Evolutionary conservation across 2,329 filamentous ascomycete species (phyloP).

Genomic region (Rasamsonia emersonii): DNA sequence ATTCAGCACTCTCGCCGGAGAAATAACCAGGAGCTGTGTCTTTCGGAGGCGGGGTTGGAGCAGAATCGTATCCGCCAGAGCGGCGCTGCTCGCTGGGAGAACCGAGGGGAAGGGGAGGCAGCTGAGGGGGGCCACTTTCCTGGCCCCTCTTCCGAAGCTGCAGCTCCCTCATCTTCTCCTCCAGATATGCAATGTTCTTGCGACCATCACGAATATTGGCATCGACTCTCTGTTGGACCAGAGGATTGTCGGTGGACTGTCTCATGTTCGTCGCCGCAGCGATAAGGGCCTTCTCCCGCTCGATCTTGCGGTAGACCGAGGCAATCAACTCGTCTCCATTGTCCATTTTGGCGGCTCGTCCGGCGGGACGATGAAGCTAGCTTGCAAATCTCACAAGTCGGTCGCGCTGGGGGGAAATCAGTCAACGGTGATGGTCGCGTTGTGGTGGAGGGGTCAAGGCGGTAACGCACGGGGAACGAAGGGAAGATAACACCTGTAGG

Average conservation of each 20-base stretch:
- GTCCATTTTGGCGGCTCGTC: conserved; percentile 43
- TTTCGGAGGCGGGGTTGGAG: conserved; percentile 65
- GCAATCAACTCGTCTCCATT: conserved; percentile 57
- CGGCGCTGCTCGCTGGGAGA: conserved; percentile 41
- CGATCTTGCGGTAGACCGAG: conserved; percentile 93
- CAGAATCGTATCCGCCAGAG: conserved; percentile 31
- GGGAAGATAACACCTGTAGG: too few relatives aligned
- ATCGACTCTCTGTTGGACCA: conserved; percentile 82
- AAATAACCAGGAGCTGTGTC: conserved; percentile 48
- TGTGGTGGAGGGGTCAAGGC: too few relatives aligned
- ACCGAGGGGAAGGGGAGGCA: conserved; percentile 9
- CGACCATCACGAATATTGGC: conserved; percentile 89
- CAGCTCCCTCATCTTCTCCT: conserved; percentile 82
- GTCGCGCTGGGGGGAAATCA: too few relatives aligned
- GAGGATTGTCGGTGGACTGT: conserved; percentile 88
- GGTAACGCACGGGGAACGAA: too few relatives aligned
- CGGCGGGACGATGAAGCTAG: too few relatives aligned
- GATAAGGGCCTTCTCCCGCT: conserved; percentile 92
- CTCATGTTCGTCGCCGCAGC: conserved; percentile 91
- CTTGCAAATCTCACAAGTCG: too few relatives aligned
- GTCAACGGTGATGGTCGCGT: too few relatives aligned
- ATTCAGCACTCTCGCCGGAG: conserved; percentile 52
- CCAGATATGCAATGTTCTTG: conserved; percentile 90
- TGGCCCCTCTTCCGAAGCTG: conserved; percentile 64
- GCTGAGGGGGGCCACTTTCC: conserved; percentile 18